Base-by-base conservation (phyloP, 257 asterid genomes). In the Scutellaria baicalensis region DNA sequence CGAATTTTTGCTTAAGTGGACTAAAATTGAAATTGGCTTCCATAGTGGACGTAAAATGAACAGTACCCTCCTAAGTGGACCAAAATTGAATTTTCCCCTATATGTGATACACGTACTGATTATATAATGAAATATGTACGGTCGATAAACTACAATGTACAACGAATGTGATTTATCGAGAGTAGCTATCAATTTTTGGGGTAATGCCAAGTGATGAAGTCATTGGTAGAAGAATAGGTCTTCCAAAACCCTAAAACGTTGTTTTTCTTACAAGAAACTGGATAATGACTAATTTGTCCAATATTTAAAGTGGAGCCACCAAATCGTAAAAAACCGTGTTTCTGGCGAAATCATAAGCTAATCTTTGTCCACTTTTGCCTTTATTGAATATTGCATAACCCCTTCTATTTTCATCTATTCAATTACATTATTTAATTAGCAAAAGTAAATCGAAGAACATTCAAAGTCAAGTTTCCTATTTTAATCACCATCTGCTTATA, bases 311-410 rank as follows among this genome's bases (percentile, higher is more conserved):
- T 50, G 39, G 39, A 67, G 51, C 77, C 76, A 69, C 80, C 80
- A 70, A 75, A 69, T 47, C 65, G n/a, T 69, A 66, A 16, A 69
- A n/a, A 72, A 75, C 84, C 89, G 89, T 72, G 92, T 85, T 81
- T 81, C 69, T 77, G 92, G 87, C 82, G 89, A 78, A 76, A 75
- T 56, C 66, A 72, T n/a, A 38, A 71, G 73, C 84, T 77, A 77
- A 64, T 69, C 77, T 75, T 72, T 79, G 75, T 74, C 71, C 57
- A 4, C 75, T 59, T 60, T 63, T 69, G 54, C 67, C 59, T 27
- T 27, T 61, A 51, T 56, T 27, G 50, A 55, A 73, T 42, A 31
- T 66, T 50, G 14, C 44, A 12, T 2, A 63, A 12, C 31, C 64
- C 42, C 50, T 43, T 55, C 59, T 38, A 23, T 6, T 49, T 21